phyloP scores from a whole-genome alignment of 495 filamentous ascomycete genomes.

The Penicillium waksmanii region DNA sequence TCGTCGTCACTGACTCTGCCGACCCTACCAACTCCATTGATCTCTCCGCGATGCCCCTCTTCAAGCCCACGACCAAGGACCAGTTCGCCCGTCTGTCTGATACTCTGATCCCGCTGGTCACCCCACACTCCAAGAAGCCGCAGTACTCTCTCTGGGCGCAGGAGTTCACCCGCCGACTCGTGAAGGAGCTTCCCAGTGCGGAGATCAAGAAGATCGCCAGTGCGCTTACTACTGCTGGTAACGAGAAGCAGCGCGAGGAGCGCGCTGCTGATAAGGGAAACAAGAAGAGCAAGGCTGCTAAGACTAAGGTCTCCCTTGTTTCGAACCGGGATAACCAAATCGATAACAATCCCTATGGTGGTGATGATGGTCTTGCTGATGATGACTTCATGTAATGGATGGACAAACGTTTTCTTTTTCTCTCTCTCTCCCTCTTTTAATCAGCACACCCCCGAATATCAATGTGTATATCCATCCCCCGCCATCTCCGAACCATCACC shows the following conservation, averaged over 20 bases:
- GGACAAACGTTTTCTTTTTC: slow-evolving; percentile 12
- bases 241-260: slow-evolving; percentile 99
- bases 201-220: slow-evolving; percentile 96
- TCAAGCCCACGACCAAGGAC: slow-evolving; percentile 85
- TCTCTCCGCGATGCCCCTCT: slow-evolving; percentile 75
- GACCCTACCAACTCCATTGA: slow-evolving; percentile 82
- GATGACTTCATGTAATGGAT: slow-evolving; percentile 70
- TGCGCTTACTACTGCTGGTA: slow-evolving; percentile 79
- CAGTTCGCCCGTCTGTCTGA: slow-evolving; percentile 79
- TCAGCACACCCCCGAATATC: neutral
- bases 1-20: slow-evolving; percentile 65
- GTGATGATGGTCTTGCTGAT: slow-evolving; percentile 76
- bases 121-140: slow-evolving; percentile 77
- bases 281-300: slow-evolving; percentile 94
- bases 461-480: slow-evolving; percentile 1
- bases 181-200: slow-evolving; percentile 83
- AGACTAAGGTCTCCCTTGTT: slow-evolving; percentile 85
- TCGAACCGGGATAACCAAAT: slow-evolving; percentile 67
- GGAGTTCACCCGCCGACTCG: slow-evolving; percentile 85
- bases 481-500: neutral
- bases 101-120: slow-evolving; percentile 74
- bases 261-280: slow-evolving; percentile 90
- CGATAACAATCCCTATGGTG: slow-evolving; percentile 76
- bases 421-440: slow-evolving; percentile 15
- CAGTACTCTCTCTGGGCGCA: slow-evolving; percentile 88